Evolutionary conservation across 2,329 filamentous ascomycete genomes (phyloP).

Genomic region (Grosmannia huntii): DNA sequence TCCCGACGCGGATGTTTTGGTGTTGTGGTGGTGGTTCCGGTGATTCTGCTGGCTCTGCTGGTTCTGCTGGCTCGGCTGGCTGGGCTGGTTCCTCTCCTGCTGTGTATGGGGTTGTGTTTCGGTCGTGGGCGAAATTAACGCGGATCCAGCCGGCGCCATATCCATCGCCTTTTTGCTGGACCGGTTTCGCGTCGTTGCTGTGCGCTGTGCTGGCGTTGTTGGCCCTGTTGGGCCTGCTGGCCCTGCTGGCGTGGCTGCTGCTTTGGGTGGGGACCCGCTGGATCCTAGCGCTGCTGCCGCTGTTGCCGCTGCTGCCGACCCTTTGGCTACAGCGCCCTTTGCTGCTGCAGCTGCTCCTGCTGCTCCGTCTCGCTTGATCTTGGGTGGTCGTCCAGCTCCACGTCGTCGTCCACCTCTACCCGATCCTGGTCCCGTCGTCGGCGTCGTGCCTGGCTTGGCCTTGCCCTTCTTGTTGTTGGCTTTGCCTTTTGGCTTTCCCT

Average conservation of each 20-base stretch:
- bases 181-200: constrained; percentile 9
- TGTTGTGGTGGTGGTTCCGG: neutral
- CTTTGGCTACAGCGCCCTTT: neutral
- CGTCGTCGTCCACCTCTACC: constrained; percentile 10
- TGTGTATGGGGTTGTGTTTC: neutral
- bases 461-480: neutral
- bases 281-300: constrained; percentile 8
- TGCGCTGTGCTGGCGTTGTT: neutral
- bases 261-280: constrained; percentile 7
- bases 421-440: constrained; percentile 2
- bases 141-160: neutral
- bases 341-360: neutral
- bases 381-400: constrained; percentile 10
- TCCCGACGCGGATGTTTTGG: constrained; percentile 1
- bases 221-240: neutral
- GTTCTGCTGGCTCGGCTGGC: neutral
- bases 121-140: constrained; percentile 11
- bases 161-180: constrained; percentile 2
- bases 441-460: neutral
- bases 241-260: constrained; percentile 7
- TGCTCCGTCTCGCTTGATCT: neutral
- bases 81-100: neutral
- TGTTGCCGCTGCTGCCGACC: neutral
- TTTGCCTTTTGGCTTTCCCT: neutral
- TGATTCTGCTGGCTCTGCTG: neutral